Evolutionary conservation across 495 filamentous ascomycete species (phyloP).

Genomic region (Hypoxylon intermedium): DNA sequence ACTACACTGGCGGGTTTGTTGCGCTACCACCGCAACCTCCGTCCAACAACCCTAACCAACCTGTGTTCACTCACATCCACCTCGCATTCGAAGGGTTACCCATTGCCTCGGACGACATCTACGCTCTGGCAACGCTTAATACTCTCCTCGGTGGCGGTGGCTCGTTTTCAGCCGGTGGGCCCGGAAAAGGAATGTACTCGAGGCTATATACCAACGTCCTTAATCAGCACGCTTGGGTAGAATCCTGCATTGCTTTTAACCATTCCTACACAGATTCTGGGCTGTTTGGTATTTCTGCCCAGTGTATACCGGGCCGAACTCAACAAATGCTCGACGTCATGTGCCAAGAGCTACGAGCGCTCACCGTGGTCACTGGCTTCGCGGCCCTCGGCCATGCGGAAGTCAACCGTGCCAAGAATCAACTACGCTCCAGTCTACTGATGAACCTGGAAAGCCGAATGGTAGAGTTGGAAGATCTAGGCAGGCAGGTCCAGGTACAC

Average conservation of each 20-base stretch:
- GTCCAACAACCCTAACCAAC: conserved; percentile 78
- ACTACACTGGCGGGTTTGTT: conserved; percentile 93
- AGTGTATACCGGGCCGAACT: conserved; percentile 77
- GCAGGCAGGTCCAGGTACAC: conserved; percentile 94
- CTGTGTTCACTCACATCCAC: conserved; percentile 86
- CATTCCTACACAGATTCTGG: conserved; percentile 96
- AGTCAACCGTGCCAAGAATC: conserved; percentile 97
- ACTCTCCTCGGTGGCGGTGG: conserved; percentile 95
- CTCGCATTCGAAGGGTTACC: conserved; percentile 95
- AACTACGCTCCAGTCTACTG: conserved; percentile 84
- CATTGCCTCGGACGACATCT: conserved; percentile 89
- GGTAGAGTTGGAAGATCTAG: conserved; percentile 98
- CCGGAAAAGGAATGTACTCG: conserved; percentile 98
- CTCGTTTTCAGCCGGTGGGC: conserved; percentile 96
- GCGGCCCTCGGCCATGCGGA: conserved; percentile 74
- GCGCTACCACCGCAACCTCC: conserved; percentile 80
- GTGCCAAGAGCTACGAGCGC: conserved; percentile 82
- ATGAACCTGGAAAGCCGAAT: conserved; percentile 98
- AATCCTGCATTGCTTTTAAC: conserved; percentile 94
- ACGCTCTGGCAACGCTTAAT: conserved; percentile 94
- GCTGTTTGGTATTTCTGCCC: conserved; percentile 89
- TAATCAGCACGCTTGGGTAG: conserved; percentile 96
- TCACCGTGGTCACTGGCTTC: conserved; percentile 75
- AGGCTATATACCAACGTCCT: conserved; percentile 96
- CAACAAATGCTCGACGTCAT: conserved; percentile 88